Conservation (phyloP, 2,329 filamentous ascomycete genomes). For the Dactylellina cionopaga region DNA sequence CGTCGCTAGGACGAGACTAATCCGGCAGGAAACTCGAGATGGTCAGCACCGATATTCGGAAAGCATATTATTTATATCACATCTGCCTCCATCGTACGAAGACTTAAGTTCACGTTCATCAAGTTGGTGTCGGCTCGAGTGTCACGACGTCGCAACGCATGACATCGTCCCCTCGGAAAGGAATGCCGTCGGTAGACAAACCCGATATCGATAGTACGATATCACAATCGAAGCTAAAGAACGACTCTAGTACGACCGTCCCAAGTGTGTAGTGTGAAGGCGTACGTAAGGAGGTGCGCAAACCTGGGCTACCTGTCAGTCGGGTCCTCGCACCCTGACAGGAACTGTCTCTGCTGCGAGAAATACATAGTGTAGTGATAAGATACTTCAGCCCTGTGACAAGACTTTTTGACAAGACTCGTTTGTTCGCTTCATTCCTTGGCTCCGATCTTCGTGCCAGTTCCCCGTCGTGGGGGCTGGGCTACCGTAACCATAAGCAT, state of each 20-base stretch:
- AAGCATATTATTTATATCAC: too few relatives aligned
- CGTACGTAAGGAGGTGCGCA: too few relatives aligned
- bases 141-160: background rate
- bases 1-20: slow-evolving; percentile 26
- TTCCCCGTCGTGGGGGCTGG: slow-evolving; percentile 10
- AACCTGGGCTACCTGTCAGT: background rate
- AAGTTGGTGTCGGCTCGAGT: background rate
- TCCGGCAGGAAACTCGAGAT: slow-evolving; percentile 38
- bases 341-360: background rate
- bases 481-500: too few relatives aligned
- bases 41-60: too few relatives aligned
- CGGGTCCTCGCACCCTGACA: background rate
- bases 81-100: too few relatives aligned
- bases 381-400: slow-evolving; percentile 22
- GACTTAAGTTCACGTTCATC: background rate
- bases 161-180: background rate
- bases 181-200: background rate
- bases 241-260: too few relatives aligned
- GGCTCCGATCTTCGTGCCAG: slow-evolving; percentile 9
- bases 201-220: slow-evolving; percentile 9
- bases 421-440: slow-evolving; percentile 9
- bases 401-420: background rate
- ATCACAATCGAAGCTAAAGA: too few relatives aligned
- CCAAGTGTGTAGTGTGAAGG: too few relatives aligned
- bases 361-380: slow-evolving; percentile 9